Evolutionary conservation across 306 rosid genomes (phyloP), one percentile per base, ranked within the genome.

Genomic region (Lotus japonicus): DNA sequence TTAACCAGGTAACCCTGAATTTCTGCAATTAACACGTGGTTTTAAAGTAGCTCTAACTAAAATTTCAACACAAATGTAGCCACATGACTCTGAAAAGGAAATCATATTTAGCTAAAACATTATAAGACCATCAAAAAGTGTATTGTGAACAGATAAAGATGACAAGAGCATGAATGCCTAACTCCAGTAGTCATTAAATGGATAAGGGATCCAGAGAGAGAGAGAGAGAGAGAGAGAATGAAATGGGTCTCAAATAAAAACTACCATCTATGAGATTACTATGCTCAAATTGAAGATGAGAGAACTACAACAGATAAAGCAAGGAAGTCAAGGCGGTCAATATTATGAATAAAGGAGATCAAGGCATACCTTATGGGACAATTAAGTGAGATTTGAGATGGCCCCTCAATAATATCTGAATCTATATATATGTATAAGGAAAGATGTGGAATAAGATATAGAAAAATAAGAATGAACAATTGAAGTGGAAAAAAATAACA

Each of bases 281-380:
- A 14, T 35, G 53, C 46, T n/a, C 55, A 70, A 54, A 53, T 72
- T 63, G 38, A 63, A 71, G 68, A 64, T 17, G 28, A 21, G 11
- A 58, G 38, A 57, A 8, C 2, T 21, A 45, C 17, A 65, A 58
- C 39, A 11, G 12, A 58, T 17, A 70, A 58, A 64, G 44, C 15
- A 56, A 75, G 54, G 48, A 53, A 60, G 56, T 13, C 44, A 73
- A 28, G 36, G 46, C 36, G 4, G 70, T 44, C 17, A 75, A 18
- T 61, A 12, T 23, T 58, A 49, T 56, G 78, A 71, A 71, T 51
- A 66, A 63, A 70, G 33, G 74, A 59, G 7, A 65, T 66, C 28
- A 76, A 28, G 48, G 28, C 82, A 79, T 83, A 92, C 99, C 97
- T 95, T 88, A 95, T 95, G 19, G 97, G 99, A 79, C 99, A 95